Evolutionary conservation across 2,329 filamentous ascomycete species (phyloP).

Genomic region (Nothopassalora personata): DNA sequence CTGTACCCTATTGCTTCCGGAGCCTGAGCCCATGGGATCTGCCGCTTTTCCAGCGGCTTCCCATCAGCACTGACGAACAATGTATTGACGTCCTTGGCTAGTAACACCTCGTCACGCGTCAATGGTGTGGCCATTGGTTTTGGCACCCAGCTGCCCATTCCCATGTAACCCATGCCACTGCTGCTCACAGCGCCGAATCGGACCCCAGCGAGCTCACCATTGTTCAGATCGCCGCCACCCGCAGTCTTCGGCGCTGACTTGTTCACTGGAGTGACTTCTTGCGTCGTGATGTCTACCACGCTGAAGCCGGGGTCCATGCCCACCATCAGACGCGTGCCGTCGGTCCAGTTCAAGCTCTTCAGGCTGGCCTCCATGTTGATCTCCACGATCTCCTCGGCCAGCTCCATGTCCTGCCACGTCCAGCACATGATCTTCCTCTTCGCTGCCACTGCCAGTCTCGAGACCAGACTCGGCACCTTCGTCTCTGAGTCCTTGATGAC

Average conservation of each 20-base stretch:
- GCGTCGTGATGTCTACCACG: conserved; percentile 75
- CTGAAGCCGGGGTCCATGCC: conserved; percentile 90
- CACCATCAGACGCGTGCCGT: conserved; percentile 76
- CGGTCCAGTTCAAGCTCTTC: conserved; percentile 86
- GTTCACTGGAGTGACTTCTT: conserved; percentile 69
- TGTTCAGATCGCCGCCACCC: conserved; percentile 28
- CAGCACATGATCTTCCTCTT: conserved; percentile 86
- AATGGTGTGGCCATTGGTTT: conserved; percentile 82
- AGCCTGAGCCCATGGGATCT: conserved; percentile 85
- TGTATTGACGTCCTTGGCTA: conserved; percentile 98
- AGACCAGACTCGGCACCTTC: conserved; percentile 88
- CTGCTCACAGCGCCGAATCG: conserved; percentile 79
- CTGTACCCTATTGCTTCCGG: conserved; percentile 93
- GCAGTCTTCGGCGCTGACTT: conserved; percentile 25
- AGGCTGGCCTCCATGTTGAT: conserved; percentile 76
- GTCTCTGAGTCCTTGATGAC: conserved; percentile 85
- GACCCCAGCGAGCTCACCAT: conserved; percentile 56
- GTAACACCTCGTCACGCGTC: conserved; percentile 73
- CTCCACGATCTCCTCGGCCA: conserved; percentile 67
- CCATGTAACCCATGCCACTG: conserved; percentile 94
- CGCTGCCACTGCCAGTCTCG: conserved; percentile 82
- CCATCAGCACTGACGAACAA: conserved; percentile 83
- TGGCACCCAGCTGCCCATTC: conserved; percentile 83
- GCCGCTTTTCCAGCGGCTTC: conserved; percentile 72
- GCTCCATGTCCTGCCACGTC: conserved; percentile 94